Base-by-base conservation (phyloP, 495 filamentous ascomycete genomes). In the Neohortaea acidophila region DNA sequence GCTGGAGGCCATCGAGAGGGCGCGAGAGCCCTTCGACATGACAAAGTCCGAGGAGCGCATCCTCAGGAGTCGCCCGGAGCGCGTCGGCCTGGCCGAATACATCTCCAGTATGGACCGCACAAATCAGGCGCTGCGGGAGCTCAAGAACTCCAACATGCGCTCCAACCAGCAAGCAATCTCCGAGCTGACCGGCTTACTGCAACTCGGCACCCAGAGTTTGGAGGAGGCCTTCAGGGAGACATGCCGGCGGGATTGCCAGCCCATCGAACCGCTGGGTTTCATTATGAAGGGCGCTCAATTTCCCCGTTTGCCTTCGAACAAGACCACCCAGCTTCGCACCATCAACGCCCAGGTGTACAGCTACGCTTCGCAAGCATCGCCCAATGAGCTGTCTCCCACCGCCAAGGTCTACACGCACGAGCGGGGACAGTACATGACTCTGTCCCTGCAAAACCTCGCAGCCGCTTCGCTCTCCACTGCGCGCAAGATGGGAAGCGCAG, bases 31-130 rank as follows among this genome's bases (percentile, higher is more conserved):
- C 6, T 75, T 84, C 36, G 85, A 94, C 57, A 78, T 81, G 45
- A 83, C 84, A 55, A 79, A 73, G 44, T 71, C 77, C 41, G 89
- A 99, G 57, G 89, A 96, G 56, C 75, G 75, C 11, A 84, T 94
- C 46, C 86, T 99, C 45, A 77, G 79, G 31, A 33, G 29, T 40
- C 81, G 79, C 14, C 87, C 85, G 0, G 71, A 81, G 48, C 79
- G 77, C 53, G 73, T 73, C 12, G 84, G 84, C 17, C 60, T 99
- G 27, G 65, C 73, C 12, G 85, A 89, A 45, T 96, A 93, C 56
- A 69, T 99, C 10, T 73, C 72, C 21, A 91, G 86, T 17, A 70
- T 99, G 51, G 87, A 85, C 62, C 77, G 87, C 29, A 70, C 89
- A 20, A 84, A 81, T 51, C 77, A 77, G 51, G 82, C 85, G 23